phyloP scores from a whole-genome alignment of 352 stramenopile genomes.

The Pseudoperonospora humuli region DNA sequence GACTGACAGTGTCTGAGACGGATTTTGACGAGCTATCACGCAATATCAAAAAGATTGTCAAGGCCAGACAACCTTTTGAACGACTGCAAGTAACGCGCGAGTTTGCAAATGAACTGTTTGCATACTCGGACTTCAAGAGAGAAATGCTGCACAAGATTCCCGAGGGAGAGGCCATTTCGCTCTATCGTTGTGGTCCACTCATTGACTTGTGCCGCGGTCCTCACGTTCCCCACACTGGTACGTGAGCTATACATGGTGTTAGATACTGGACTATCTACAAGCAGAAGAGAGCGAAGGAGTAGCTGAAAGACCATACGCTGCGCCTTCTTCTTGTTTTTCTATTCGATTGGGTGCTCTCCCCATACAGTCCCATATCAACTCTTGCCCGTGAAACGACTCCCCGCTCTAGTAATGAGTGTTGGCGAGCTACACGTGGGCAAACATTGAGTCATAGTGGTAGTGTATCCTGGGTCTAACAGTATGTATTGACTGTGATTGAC shows the following conservation, averaged over 20 bases:
- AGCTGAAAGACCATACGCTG: constrained; percentile 15
- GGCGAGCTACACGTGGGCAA: constrained; percentile 76
- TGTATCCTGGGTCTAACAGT: constrained; percentile 2
- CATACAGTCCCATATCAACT: constrained; percentile 42
- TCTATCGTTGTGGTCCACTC: constrained; percentile 97
- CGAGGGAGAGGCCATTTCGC: constrained; percentile 86
- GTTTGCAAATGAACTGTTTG: constrained; percentile 87
- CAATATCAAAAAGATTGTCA: constrained; percentile 94
- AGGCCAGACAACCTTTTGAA: constrained; percentile 88
- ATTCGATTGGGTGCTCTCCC: constrained; percentile 7
- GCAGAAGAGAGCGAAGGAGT: constrained; percentile 88
- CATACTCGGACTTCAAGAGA: constrained; percentile 94
- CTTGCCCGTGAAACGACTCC: constrained; percentile 57
- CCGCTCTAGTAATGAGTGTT: constrained; percentile 63
- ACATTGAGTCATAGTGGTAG: constrained; percentile 31
- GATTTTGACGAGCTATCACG: constrained; percentile 79
- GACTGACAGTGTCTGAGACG: constrained; percentile 55
- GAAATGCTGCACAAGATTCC: constrained; percentile 97
- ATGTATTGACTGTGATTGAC: background rate
- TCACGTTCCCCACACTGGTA: constrained; percentile 92
- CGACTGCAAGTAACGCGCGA: constrained; percentile 87
- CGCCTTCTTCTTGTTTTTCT: constrained; percentile 3
- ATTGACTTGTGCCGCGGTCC: constrained; percentile 96
- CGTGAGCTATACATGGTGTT: constrained; percentile 16
- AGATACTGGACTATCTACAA: constrained; percentile 37